phyloP scores from a whole-genome alignment of 257 asterid species.

The Fraxinus excelsior region DNA sequence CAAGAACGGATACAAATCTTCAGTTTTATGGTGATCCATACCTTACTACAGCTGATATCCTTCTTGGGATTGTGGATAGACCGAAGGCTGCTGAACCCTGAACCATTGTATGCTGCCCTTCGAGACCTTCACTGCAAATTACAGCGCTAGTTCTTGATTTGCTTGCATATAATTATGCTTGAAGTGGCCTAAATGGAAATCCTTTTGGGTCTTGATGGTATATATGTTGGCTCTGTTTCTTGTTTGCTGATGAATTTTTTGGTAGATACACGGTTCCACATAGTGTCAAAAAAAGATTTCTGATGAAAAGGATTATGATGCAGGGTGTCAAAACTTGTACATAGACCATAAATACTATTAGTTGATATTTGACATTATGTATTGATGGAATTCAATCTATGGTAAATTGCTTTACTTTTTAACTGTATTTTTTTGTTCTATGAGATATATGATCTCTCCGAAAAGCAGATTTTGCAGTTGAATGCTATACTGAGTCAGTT shows the following conservation, averaged over 20 bases:
- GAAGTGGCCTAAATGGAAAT: not conserved
- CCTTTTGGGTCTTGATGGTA: not conserved
- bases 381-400: not conserved
- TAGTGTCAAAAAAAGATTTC: too few species aligned
- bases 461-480: not conserved
- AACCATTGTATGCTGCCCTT: conserved; percentile 79
- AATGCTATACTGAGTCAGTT: not conserved
- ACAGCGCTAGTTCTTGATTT: conserved; percentile 34
- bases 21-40: conserved; percentile 95
- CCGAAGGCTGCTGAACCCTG: conserved; percentile 98
- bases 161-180: not conserved
- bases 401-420: not conserved
- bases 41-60: conserved; percentile 86
- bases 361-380: not conserved
- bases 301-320: not conserved
- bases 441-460: not conserved
- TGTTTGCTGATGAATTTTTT: not conserved
- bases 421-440: not conserved
- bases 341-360: not conserved
- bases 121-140: conserved; percentile 61
- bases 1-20: conserved; percentile 95
- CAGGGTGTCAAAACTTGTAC: not conserved
- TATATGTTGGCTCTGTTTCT: not conserved
- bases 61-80: conserved; percentile 84
- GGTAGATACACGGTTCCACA: not conserved